Conservation (phyloP, 2,329 filamentous ascomycete genomes). For the Fusarium stilboides region DNA sequence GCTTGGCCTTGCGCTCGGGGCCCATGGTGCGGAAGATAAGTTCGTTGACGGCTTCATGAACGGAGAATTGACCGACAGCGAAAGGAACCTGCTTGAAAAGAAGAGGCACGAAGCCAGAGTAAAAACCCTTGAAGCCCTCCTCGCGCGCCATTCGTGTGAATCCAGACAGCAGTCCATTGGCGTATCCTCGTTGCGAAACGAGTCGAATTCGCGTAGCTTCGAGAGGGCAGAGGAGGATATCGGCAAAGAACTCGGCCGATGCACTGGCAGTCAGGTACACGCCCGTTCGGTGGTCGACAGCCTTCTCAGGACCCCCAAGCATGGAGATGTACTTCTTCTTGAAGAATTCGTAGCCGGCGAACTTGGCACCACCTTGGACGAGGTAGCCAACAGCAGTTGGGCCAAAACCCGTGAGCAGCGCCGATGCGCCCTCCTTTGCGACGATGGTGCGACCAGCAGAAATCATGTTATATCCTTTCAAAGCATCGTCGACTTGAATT, state of each 20-base stretch:
- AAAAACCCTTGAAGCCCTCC: constrained; percentile 86
- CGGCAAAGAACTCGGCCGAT: constrained; percentile 79
- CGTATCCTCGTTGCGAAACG: constrained; percentile 85
- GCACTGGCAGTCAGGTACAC: constrained; percentile 83
- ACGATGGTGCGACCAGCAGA: constrained; percentile 85
- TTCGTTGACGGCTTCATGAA: constrained; percentile 91
- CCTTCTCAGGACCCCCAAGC: constrained; percentile 68
- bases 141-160: constrained; percentile 82
- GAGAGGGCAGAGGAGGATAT: constrained; percentile 89
- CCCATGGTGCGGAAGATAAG: constrained; percentile 79
- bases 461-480: constrained; percentile 89
- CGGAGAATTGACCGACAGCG: constrained; percentile 94
- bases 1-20: constrained; percentile 73
- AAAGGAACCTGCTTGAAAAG: constrained; percentile 93
- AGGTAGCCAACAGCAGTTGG: constrained; percentile 91
- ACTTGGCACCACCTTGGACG: constrained; percentile 91
- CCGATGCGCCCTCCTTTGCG: constrained; percentile 82
- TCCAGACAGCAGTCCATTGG: constrained; percentile 78
- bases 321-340: constrained; percentile 87
- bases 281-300: constrained; percentile 62
- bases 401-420: constrained; percentile 86
- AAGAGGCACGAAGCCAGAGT: constrained; percentile 90
- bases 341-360: constrained; percentile 94
- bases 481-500: constrained; percentile 88
- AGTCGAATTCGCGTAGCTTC: constrained; percentile 86